A percentile compares a stretch with the other conserved stretches of the same genome.
Conservation (phyloP, 805 yeast genomes). For the Teunomyces barrocoloradensis region DNA sequence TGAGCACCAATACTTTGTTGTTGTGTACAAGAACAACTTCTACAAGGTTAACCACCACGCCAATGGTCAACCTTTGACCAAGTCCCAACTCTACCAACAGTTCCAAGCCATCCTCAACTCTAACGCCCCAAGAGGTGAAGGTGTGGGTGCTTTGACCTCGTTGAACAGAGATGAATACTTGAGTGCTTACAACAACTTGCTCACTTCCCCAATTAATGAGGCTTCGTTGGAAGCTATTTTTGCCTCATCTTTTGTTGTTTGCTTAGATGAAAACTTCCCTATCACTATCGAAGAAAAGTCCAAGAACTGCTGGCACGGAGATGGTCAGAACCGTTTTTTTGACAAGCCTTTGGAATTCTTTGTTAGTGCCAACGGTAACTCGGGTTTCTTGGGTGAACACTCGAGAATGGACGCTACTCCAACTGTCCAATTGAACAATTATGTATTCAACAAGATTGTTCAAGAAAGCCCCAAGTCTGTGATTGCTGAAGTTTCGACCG, state of each 20-base stretch:
- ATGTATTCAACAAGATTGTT: conserved; percentile 55
- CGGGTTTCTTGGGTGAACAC: conserved; percentile 96
- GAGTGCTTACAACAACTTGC: conserved; percentile 54
- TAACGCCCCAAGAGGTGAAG: conserved; percentile 42
- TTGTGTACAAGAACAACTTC: conserved; percentile 73
- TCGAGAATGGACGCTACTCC: conserved; percentile 98
- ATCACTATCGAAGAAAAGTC: conserved; percentile 80
- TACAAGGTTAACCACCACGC: conserved; percentile 69
- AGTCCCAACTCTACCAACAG: conserved; percentile 53
- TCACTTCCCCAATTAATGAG: conserved; percentile 58
- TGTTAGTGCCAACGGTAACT: conserved; percentile 75
- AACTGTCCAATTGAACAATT: conserved; percentile 82
- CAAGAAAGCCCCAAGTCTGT: conserved; percentile 42
- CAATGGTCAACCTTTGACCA: conserved; percentile 43
- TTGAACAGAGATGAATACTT: conserved; percentile 85
- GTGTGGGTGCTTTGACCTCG: conserved; percentile 78
- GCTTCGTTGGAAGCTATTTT: conserved; percentile 65
- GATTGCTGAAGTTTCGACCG: conserved; percentile 23
- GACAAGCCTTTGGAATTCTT: conserved; percentile 90
- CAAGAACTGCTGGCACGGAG: conserved; percentile 90
- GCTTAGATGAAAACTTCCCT: conserved; percentile 74
- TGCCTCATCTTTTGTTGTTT: conserved; percentile 74
- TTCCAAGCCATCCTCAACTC: conserved; percentile 50
- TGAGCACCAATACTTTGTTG: conserved; percentile 65
- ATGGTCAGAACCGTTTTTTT: conserved; percentile 84